phyloP scores from a whole-genome alignment of 139 green algal genomes.

The Raphidocelis subcapitata region DNA sequence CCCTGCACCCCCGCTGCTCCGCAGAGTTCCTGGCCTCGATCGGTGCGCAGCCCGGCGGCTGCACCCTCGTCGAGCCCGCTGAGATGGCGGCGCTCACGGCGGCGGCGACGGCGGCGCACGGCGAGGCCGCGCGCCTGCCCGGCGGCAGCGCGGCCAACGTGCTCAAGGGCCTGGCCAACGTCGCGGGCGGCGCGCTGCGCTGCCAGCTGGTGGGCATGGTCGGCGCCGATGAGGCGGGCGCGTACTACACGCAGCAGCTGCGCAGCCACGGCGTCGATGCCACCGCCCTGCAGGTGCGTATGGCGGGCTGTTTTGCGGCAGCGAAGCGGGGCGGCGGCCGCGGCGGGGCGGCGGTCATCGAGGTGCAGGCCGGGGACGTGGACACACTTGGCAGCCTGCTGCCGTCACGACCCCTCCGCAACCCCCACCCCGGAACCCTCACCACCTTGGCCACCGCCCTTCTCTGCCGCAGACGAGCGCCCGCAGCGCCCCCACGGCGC shows the following conservation, averaged over 20 bases:
- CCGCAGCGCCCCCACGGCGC: slow-evolving; percentile 43
- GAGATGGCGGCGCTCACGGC: slow-evolving; percentile 22
- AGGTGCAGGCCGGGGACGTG: too few species aligned
- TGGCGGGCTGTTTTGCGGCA: too few species aligned
- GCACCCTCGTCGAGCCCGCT: slow-evolving; percentile 33
- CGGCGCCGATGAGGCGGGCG: slow-evolving; percentile 54
- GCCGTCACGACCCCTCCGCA: too few species aligned
- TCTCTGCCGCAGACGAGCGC: not conserved
- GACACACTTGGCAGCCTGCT: too few species aligned
- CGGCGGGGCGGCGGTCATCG: too few species aligned
- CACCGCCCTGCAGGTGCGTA: too few species aligned
- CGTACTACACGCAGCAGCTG: slow-evolving; percentile 56
- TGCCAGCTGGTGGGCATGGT: slow-evolving; percentile 73
- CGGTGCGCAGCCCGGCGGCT: slow-evolving; percentile 44
- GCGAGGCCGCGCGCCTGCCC: slow-evolving; percentile 33
- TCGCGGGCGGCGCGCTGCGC: slow-evolving; percentile 9
- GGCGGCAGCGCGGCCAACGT: slow-evolving; percentile 87
- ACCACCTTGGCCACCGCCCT: too few species aligned
- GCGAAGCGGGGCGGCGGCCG: too few species aligned
- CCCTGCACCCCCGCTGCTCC: not conserved
- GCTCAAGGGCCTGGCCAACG: slow-evolving; percentile 47
- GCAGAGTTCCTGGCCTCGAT: slow-evolving; percentile 40
- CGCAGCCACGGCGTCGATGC: slow-evolving; percentile 48
- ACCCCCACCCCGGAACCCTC: too few species aligned
- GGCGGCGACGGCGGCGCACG: slow-evolving; percentile 1